These are phyloP conservation scores for Linnemannia exigua DNA, from an alignment of 192 early-diverging fungal species.

Conservation along the genomic window DNA sequence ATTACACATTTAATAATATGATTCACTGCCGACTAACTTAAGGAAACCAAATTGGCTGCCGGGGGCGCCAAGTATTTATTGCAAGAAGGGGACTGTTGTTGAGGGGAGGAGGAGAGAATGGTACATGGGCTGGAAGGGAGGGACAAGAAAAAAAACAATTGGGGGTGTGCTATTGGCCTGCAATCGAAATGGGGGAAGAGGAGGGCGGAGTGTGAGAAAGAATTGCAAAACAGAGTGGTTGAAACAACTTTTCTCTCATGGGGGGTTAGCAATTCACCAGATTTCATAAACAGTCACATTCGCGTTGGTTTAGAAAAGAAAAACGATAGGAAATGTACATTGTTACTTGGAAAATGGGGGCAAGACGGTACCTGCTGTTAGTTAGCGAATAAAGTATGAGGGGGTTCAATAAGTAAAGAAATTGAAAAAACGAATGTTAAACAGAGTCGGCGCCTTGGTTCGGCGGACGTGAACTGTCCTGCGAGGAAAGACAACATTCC, in stretches of 20 bases:
- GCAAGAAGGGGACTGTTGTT: neutral
- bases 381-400: too few relatives aligned
- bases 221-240: neutral
- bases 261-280: too few relatives aligned
- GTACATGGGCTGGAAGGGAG: neutral
- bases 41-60: conserved; percentile 22
- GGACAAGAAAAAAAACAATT: neutral
- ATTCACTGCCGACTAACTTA: conserved; percentile 60
- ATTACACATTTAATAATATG: conserved; percentile 50
- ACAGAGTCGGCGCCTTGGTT: too few relatives aligned
- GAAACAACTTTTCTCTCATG: neutral
- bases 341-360: too few relatives aligned
- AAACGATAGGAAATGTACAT: too few relatives aligned
- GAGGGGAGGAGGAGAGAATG: neutral
- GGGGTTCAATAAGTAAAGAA: too few relatives aligned
- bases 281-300: too few relatives aligned
- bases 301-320: too few relatives aligned
- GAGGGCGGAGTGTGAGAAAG: neutral
- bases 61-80: conserved; percentile 20
- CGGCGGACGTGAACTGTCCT: too few relatives aligned
- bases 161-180: neutral
- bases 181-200: neutral
- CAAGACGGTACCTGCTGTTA: too few relatives aligned
- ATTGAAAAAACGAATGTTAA: too few relatives aligned
- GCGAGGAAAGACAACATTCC: too few relatives aligned